Percentiles rank a stretch among this genome's conserved stretches.
Evolutionary conservation across 2,329 filamentous ascomycete species (phyloP).

Genomic region (Calycina herbarum): DNA sequence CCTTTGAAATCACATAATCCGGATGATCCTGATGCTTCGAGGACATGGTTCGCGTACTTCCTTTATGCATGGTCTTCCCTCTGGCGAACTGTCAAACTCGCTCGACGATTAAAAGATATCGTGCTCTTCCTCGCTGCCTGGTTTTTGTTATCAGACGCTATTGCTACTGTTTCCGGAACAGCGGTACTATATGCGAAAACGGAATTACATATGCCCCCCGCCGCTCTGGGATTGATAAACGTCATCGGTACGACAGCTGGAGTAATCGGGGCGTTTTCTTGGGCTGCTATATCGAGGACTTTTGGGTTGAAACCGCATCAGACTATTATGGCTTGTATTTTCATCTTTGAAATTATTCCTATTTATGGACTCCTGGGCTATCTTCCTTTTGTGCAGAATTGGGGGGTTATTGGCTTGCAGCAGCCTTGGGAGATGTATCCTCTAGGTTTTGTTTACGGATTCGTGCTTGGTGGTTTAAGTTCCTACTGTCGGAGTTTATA

Average conservation of each 20-base stretch:
- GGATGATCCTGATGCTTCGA: conserved; percentile 34
- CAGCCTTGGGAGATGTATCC: conserved; percentile 97
- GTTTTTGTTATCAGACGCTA: conserved; percentile 92
- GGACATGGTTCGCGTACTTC: conserved; percentile 70
- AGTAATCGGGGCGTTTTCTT: conserved; percentile 84
- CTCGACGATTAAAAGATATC: conserved; percentile 70
- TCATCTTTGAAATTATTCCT: conserved; percentile 87
- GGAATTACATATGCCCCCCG: conserved; percentile 82
- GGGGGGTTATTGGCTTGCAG: conserved; percentile 80
- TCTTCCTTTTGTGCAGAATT: conserved; percentile 71
- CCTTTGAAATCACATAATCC: conserved; percentile 54
- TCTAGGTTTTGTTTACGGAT: conserved; percentile 83
- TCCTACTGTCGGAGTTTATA: conserved; percentile 91
- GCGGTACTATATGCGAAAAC: conserved; percentile 97
- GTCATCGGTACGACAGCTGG: conserved; percentile 85
- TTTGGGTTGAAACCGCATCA: conserved; percentile 75
- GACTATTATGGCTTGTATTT: conserved; percentile 90
- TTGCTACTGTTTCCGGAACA: conserved; percentile 91
- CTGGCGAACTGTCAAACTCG: conserved; percentile 75
- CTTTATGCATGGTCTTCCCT: conserved; percentile 83
- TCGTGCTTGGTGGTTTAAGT: conserved; percentile 90
- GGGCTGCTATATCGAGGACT: conserved; percentile 74
- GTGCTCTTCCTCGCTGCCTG: conserved; percentile 81
- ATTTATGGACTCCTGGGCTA: conserved; percentile 89
- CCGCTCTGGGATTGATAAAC: conserved; percentile 87